Evolutionary conservation across 176 grass and related monocot genomes (phyloP), one percentile per base, ranked within the genome.

Genomic region (Hordeum marinum): DNA sequence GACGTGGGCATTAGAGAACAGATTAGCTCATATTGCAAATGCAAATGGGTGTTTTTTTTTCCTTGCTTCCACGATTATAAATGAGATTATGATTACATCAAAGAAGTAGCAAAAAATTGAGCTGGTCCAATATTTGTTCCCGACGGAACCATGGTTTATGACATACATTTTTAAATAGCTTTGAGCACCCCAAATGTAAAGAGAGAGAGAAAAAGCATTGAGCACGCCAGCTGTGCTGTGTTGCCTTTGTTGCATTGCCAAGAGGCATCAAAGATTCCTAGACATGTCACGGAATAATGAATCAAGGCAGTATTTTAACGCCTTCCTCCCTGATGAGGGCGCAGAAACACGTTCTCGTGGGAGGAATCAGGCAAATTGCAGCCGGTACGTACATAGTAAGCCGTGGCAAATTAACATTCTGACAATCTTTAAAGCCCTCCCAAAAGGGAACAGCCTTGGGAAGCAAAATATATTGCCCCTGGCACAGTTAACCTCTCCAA

Each of bases 241-340:
- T 46, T 77, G 70, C 62, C 50, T 71, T 77, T 71, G 85, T 76
- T 81, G 70, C 81, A 81, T 70, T 24, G 70, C 81, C 77, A 80
- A 87, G 81, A 81, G 77, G 70, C 63, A 55, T 62, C 61, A 35
- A 32, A 80, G 85, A 91, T 84, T 87, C 50, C 62, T 84, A 11
- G 48, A 84, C 81, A 87, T 87, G 85, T 87, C 81, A 91, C 10
- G 80, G 89, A 91, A 91, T 87, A 87, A 84, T 80, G 89, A 84
- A 91, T 84, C 85, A 80, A 43, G n/a, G 14, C 32, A 41, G 34
- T 91, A 70, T 71, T 76, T 43, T 84, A 87, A 55, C 34, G 41
- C 41, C 14, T 69, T 87, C 76, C 84, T 90, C 68, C 75, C 89
- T 62, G 75, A 34, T 50, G 80, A 80, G 76, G 85, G 85, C 18